Evolutionary conservation across 1,284 basidiomycete species (phyloP).

Genomic region (Trametes hirsuta): DNA sequence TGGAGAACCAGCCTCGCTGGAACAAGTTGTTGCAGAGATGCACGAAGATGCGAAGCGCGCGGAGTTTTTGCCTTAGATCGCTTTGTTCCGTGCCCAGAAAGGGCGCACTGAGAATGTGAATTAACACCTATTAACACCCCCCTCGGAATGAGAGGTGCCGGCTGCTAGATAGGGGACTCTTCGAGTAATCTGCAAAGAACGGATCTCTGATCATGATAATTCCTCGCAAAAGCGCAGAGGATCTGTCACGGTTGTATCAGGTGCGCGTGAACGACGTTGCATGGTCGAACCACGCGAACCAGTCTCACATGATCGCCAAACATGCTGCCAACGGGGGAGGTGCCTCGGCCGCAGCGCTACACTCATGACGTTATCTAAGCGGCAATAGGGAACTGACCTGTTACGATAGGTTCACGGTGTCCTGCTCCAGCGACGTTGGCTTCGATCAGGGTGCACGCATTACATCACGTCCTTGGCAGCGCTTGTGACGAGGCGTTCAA

Average conservation of each 20-base stretch:
- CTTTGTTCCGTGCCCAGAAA: background rate
- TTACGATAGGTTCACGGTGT: background rate
- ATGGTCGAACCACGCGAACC: background rate
- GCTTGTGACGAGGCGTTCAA: background rate
- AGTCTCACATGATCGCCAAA: background rate
- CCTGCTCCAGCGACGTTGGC: no score
- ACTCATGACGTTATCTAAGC: background rate
- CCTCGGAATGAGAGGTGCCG: background rate
- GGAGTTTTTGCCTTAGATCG: background rate
- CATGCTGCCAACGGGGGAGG: background rate
- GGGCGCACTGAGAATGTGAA: background rate
- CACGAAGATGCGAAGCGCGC: background rate
- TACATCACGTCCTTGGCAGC: slow-evolving; percentile 7
- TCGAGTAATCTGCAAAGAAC: background rate
- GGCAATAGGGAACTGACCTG: background rate
- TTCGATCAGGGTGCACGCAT: background rate
- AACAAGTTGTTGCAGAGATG: background rate
- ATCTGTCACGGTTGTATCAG: background rate
- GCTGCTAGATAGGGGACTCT: background rate
- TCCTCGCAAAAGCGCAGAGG: background rate
- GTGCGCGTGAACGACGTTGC: background rate
- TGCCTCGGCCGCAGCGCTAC: background rate
- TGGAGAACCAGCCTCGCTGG: background rate
- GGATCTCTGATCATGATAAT: background rate
- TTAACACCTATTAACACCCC: no score